These are phyloP conservation scores for Colletotrichum sublineola DNA, from an alignment of 2,329 filamentous ascomycete genomes.

Conservation along the genomic window DNA sequence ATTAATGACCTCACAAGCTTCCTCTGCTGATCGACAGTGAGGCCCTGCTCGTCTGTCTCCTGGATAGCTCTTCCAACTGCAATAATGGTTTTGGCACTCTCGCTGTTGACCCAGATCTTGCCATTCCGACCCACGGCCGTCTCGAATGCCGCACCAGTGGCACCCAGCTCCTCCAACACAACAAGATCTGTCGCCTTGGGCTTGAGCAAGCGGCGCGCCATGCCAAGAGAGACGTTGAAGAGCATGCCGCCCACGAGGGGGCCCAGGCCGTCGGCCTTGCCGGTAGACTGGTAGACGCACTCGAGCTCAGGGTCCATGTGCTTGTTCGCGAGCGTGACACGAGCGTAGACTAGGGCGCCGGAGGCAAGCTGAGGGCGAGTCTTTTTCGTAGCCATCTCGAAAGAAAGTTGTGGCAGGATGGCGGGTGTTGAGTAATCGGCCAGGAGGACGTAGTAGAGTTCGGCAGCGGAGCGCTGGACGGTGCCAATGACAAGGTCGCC, in stretches of 20 bases:
- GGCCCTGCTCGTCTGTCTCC: slow-evolving; percentile 78
- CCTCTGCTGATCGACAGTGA: slow-evolving; percentile 76
- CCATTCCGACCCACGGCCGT: slow-evolving; percentile 95
- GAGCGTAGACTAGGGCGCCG: slow-evolving; percentile 89
- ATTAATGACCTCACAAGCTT: slow-evolving; percentile 77
- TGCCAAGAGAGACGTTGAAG: slow-evolving; percentile 82
- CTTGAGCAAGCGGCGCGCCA: slow-evolving; percentile 84
- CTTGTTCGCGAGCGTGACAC: slow-evolving; percentile 81
- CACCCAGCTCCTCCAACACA: slow-evolving; percentile 83
- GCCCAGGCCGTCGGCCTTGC: slow-evolving; percentile 89
- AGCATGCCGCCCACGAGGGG: slow-evolving; percentile 88
- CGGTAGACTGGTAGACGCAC: slow-evolving; percentile 87
- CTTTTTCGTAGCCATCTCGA: slow-evolving; percentile 93
- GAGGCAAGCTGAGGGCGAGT: slow-evolving; percentile 82
- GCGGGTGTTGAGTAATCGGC: slow-evolving; percentile 75
- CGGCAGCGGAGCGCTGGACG: slow-evolving; percentile 79
- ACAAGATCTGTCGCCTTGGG: slow-evolving; percentile 73
- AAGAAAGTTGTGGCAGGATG: slow-evolving; percentile 87
- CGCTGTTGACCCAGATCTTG: slow-evolving; percentile 90
- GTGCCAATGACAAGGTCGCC: slow-evolving; percentile 92
- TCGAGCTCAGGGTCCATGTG: slow-evolving; percentile 92
- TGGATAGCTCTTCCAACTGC: slow-evolving; percentile 83
- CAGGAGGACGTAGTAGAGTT: slow-evolving; percentile 84
- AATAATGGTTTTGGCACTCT: slow-evolving; percentile 78
- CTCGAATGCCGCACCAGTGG: slow-evolving; percentile 86